These are phyloP conservation scores for Taiwanofungus camphoratus DNA, from an alignment of 1,284 basidiomycete genomes.

Conservation along the genomic window DNA sequence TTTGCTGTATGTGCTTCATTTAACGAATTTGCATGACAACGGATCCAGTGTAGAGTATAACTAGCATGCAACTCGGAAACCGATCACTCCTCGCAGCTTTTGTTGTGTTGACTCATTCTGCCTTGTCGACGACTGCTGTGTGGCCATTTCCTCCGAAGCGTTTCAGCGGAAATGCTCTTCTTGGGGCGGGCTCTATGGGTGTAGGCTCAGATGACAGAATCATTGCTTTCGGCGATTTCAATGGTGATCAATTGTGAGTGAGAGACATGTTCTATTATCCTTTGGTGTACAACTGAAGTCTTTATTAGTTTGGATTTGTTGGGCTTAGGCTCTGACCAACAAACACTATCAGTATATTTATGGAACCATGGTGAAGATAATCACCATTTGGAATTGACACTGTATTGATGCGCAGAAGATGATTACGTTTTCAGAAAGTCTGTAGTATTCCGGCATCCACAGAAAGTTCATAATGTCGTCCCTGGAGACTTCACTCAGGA, in stretches of 20 bases:
- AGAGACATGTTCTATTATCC: not conserved
- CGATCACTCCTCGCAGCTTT: too few species aligned
- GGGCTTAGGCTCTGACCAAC: constrained; percentile 66
- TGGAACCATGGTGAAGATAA: constrained; percentile 74
- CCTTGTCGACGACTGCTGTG: constrained; percentile 31
- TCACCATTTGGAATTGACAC: not conserved
- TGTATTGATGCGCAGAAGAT: constrained; percentile 31
- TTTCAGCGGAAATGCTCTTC: constrained; percentile 82
- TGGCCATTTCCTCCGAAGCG: constrained; percentile 85
- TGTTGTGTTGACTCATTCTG: too few species aligned
- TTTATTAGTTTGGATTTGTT: constrained; percentile 73
- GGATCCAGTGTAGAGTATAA: too few species aligned
- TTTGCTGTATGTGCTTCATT: too few species aligned
- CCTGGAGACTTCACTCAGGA: constrained; percentile 93
- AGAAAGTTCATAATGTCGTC: constrained; percentile 70
- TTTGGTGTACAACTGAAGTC: not conserved
- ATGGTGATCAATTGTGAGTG: constrained; percentile 90
- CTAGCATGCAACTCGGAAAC: too few species aligned
- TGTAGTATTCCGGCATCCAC: constrained; percentile 50
- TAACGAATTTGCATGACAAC: too few species aligned
- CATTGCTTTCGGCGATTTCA: constrained; percentile 90
- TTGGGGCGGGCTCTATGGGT: constrained; percentile 79
- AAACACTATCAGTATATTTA: constrained; percentile 66
- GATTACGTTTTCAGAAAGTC: constrained; percentile 56
- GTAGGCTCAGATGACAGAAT: constrained; percentile 68